Base-by-base conservation (phyloP, 2,329 filamentous ascomycete species). In the Xylaria sp. region DNA sequence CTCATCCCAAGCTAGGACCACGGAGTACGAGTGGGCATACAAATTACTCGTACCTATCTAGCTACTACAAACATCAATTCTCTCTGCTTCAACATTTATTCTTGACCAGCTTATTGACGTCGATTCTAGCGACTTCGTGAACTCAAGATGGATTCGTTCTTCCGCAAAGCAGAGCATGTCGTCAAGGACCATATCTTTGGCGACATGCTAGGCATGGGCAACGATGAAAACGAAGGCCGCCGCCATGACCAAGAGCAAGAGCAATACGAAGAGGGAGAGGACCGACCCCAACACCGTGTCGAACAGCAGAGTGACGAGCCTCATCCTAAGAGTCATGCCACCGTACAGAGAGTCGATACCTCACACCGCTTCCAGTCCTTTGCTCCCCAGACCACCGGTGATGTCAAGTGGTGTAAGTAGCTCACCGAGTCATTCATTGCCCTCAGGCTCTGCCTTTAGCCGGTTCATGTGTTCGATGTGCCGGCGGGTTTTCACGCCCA, bases 321-420 rank as follows among this genome's bases (percentile, higher is more conserved):
- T 30, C 23, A 30, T 61, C 51, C 47, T 63, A 23, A 42, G 23
- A 34, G 46, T 13, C 47, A 52, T 35, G 50, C 55, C 34, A 54
- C 55, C n/a, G 62, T 76, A 30, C 71, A 75, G 55, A 76, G 61
- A 13, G 61, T 63, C 49, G 58, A 79, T 63, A 74, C 73, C 30
- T 72, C 75, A 30, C 80, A 87, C 65, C 80, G 84, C 53, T 87
- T 79, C 69, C 77, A 81, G 60, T 87, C 84, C 60, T 96, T 96
- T 76, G 89, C 89, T 1, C 85, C 89, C 0, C 82, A 87, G 68
- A 83, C 89, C 18, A 82, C 83, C 37, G 88, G 88, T 59, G 87
- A 91, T 69, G 85, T 84, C 63, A 95, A 96, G 78, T 96, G 91
- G 90, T 92, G 61, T 63, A 63, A 54, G 61, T 59, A 34, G 18